phyloP scores from a whole-genome alignment of 2,329 filamentous ascomycete species.

The Xylaria sp. region DNA sequence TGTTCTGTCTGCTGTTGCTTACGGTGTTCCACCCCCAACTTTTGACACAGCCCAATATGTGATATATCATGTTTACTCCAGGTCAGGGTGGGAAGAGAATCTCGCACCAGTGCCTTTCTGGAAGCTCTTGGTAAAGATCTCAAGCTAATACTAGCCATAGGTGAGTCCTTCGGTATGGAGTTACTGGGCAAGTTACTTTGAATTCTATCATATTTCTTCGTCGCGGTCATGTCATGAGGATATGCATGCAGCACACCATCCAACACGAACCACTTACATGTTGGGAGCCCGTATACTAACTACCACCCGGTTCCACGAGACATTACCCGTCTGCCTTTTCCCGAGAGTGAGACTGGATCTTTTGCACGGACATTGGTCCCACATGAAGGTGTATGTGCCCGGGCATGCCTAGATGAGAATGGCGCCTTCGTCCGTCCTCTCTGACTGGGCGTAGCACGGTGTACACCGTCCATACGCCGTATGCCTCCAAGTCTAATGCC shows the following conservation, averaged over 20 bases:
- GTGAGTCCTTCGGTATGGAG: not conserved
- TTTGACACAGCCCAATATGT: too few relatives aligned
- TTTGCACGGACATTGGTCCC: not conserved
- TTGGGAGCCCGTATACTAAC: not conserved
- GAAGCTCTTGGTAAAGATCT: not conserved
- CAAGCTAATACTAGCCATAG: not conserved
- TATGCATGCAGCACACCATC: not conserved
- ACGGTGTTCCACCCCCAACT: not conserved
- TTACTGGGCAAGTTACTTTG: not conserved
- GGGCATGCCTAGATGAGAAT: constrained; percentile 2
- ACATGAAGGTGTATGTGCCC: constrained; percentile 5
- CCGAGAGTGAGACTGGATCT: not conserved
- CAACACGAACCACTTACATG: not conserved
- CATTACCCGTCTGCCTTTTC: constrained; percentile 6
- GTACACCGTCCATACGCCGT: not conserved
- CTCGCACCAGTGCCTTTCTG: not conserved
- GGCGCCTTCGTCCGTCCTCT: not conserved
- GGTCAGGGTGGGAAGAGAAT: not conserved
- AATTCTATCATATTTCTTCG: not conserved
- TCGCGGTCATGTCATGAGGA: not conserved
- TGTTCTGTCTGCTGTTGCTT: not conserved
- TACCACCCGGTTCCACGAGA: constrained; percentile 2
- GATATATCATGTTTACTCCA: not conserved
- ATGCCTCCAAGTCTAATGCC: not conserved
- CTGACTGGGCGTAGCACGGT: not conserved